Percentiles rank a stretch among this genome's conserved stretches.
Conservation (phyloP, 768 basidiomycete species). For the Termitomyces sp. region DNA sequence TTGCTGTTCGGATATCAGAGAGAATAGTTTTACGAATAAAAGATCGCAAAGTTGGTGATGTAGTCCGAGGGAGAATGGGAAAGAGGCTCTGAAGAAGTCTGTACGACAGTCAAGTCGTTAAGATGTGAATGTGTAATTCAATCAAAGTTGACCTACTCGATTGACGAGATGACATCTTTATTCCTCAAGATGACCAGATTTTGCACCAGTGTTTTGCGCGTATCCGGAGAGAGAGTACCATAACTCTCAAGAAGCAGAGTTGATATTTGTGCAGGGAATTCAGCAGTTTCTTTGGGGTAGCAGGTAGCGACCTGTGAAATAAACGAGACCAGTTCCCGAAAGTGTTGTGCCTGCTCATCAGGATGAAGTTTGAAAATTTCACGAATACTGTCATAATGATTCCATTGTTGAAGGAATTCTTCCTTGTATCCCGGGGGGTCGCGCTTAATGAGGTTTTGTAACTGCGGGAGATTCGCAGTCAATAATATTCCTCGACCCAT, state of each 20-base stretch:
- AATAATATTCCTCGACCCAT: conserved; percentile 74
- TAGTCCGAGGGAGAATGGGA: conserved; percentile 91
- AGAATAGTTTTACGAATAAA: conserved; percentile 93
- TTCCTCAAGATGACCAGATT: conserved; percentile 92
- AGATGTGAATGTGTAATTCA: conserved; percentile 4
- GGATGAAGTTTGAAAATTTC: conserved; percentile 83
- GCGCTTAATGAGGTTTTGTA: conserved; percentile 96
- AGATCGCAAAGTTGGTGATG: conserved; percentile 76
- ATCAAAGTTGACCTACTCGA: conserved; percentile 61
- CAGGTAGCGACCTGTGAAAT: conserved; percentile 84
- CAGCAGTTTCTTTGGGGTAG: conserved; percentile 87
- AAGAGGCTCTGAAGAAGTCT: conserved; percentile 92
- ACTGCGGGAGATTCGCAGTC: conserved; percentile 87
- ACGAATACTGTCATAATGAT: conserved; percentile 85
- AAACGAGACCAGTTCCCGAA: conserved; percentile 86
- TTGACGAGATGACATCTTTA: conserved; percentile 87
- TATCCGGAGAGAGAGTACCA: conserved; percentile 72
- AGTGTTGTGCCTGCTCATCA: conserved; percentile 80
- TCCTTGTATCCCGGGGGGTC: conserved; percentile 89
- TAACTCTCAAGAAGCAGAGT: conserved; percentile 77
- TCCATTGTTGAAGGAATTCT: conserved; percentile 96
- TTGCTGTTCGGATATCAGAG: conserved; percentile 89
- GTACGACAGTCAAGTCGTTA: neutral
- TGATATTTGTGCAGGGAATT: conserved; percentile 80
- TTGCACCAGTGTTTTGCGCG: conserved; percentile 81